These are phyloP conservation scores for Elongisporangium anandrum DNA, from an alignment of 352 stramenopile species.

Conservation along the genomic window DNA sequence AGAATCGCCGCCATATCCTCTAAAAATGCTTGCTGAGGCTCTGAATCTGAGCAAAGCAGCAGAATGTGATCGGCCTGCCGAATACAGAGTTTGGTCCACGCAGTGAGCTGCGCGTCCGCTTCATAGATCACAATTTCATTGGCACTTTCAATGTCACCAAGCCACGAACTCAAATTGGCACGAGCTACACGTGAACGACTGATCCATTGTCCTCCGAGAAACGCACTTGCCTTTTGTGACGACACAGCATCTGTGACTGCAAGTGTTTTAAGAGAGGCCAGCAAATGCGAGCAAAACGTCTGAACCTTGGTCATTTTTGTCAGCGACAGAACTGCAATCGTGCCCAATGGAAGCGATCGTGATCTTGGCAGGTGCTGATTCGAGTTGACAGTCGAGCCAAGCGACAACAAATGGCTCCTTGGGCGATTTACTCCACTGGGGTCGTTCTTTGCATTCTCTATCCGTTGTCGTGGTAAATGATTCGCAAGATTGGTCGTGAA, in stretches of 20 bases:
- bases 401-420: slow-evolving; percentile 50
- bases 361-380: slow-evolving; percentile 15
- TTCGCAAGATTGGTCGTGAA: slow-evolving; percentile 77
- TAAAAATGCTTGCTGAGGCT: slow-evolving; percentile 60
- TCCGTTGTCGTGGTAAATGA: slow-evolving; percentile 42
- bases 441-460: slow-evolving; percentile 28
- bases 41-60: slow-evolving; percentile 69
- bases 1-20: slow-evolving; percentile 72
- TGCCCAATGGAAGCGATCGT: slow-evolving; percentile 49
- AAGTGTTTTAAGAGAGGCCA: slow-evolving; percentile 57
- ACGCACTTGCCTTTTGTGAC: slow-evolving; percentile 55
- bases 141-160: slow-evolving; percentile 75
- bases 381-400: slow-evolving; percentile 26
- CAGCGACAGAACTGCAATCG: slow-evolving; percentile 71
- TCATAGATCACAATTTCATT: slow-evolving; percentile 83
- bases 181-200: slow-evolving; percentile 57
- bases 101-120: slow-evolving; percentile 59
- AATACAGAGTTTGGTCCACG: slow-evolving; percentile 82
- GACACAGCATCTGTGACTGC: slow-evolving; percentile 66
- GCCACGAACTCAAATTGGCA: slow-evolving; percentile 72
- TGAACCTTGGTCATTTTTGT: slow-evolving; percentile 72
- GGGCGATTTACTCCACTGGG: slow-evolving; percentile 25
- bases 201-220: slow-evolving; percentile 68
- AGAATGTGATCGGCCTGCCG: slow-evolving; percentile 83
- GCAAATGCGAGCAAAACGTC: slow-evolving; percentile 70